These are phyloP conservation scores for Acarospora socialis DNA, from an alignment of 2,329 filamentous ascomycete genomes.

Conservation along the genomic window DNA sequence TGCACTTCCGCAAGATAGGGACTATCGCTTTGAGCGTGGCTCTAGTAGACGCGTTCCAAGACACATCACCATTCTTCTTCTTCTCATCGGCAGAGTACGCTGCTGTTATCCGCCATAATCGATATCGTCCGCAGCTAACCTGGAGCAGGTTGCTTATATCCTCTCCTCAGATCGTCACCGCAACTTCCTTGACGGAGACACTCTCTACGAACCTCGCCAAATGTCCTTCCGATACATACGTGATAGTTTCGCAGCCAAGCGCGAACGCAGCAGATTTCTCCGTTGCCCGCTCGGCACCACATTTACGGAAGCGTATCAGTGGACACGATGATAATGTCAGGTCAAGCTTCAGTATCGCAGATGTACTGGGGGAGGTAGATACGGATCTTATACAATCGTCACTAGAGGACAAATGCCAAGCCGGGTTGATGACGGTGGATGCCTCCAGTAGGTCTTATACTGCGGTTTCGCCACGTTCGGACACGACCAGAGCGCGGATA, in stretches of 20 bases:
- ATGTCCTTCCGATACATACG: conserved; percentile 63
- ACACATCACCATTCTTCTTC: conserved; percentile 80
- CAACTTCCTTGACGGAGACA: conserved; percentile 28
- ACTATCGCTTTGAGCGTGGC: conserved; percentile 40
- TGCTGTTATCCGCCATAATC: neutral
- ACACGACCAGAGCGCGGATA: neutral
- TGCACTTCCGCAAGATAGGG: conserved; percentile 29
- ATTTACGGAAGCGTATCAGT: conserved; percentile 38
- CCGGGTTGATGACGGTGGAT: conserved; percentile 29
- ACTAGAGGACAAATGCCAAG: conserved; percentile 35
- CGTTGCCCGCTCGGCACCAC: conserved; percentile 36
- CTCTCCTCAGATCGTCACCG: conserved; percentile 29
- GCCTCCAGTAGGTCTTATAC: conserved; percentile 19
- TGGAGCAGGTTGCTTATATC: conserved; percentile 24
- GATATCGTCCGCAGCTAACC: conserved; percentile 16
- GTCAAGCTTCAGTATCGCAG: conserved; percentile 38
- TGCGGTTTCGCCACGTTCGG: neutral
- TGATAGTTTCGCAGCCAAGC: conserved; percentile 65
- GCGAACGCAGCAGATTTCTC: conserved; percentile 56
- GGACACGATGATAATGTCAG: conserved; percentile 35
- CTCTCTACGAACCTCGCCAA: conserved; percentile 37
- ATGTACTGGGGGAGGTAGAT: conserved; percentile 38
- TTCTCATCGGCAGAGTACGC: conserved; percentile 72
- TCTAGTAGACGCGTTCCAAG: conserved; percentile 57
- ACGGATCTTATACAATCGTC: conserved; percentile 26